Base-by-base conservation (phyloP, 2,329 filamentous ascomycete genomes). In the Clathrospora elynae region DNA sequence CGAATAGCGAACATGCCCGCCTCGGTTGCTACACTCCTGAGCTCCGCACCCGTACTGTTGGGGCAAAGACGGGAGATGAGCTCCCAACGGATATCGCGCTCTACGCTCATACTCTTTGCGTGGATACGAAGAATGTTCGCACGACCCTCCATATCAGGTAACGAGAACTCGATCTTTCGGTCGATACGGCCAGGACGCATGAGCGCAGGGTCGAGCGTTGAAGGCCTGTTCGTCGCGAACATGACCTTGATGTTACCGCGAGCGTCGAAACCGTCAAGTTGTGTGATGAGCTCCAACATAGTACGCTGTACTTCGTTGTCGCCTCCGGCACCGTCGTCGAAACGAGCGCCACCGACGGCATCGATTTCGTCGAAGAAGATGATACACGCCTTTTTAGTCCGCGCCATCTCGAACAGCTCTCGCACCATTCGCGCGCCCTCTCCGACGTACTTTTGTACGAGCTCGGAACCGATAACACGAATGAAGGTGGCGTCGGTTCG, bases 341-440 rank as follows among this genome's bases (percentile, higher is more conserved):
- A 96, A 72, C 92, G 89, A 25, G 92, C 92, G 60, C 92, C 92
- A 67, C 92, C 92, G 41, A 97, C 89, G 34, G 92, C 92, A 71
- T 97, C 92, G 51, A 97, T 93, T 76, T 99, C 93, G 71, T 99
- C 93, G 67, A 96, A 95, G 84, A 99, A 99, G 75, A 99, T 99
- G 69, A 99, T 99, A 74, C 93, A 99, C 1, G 93, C 93, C 76
- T 99, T 99, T 82, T 99, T 99, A 43, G 93, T 97, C 61, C 93
- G 85, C 7, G 93, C 93, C 93, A 99, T 99, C 76, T 99, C 93
- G 71, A 99, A 99, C 2, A 99, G 82, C 76, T 99, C 93, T 63
- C 93, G 86, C 13, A 99, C 93, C 93, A 99, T 99, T 62, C 95
- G 84, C 4, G 95, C 93, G 69, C 93, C 93, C 72, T 99, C 93